Evolutionary conservation across 768 basidiomycete genomes (phyloP), one percentile per base, ranked within the genome.

Genomic region (Panaeolus cyanescens): DNA sequence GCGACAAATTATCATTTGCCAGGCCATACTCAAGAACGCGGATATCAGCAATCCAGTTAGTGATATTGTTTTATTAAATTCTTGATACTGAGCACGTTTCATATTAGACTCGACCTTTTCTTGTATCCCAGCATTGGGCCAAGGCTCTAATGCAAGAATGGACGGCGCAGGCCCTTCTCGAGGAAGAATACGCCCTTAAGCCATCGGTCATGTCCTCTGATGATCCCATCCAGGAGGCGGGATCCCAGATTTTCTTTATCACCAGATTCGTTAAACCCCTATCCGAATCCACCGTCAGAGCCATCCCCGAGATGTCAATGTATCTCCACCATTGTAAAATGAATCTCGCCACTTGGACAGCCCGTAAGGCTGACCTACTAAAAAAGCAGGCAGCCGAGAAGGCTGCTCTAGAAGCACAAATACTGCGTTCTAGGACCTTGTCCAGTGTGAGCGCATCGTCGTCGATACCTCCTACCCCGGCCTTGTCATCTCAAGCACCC

Each of bases 1-100:
- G 65, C 83, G 87, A 58, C 82, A 90, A 66, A 79, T 91, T 25
- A 74, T 96, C 57, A 74, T 95, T 22, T 96, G 93, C 71, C 95
- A 98, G 68, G 91, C 92, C 3, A 77, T 99, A 56, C 88, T 99
- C 72, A 99, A 99, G 75, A 97, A 96, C 69, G 95, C 96, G 17
- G 97, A 99, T 76, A 99, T 99, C 69, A 95, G 93, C 72, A 99
- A 99, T 73, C 96, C 97, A 15, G 95, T 97, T 72, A 65, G 95
- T 85, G 17, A 31, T 19, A 22, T 8, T 8, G 30, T 50, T 36
- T 50, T 54, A 34, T 55, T 20, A 53, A 45, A 57, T 19, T 57
- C 39, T 42, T 32, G 3, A 25, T 42, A 25, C 34, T 55, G 55
- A 40, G 53, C n/a, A 28, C 30, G 9, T 42, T 32, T 68, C 40